These are phyloP conservation scores for Agaricus blazei DNA, from an alignment of 768 basidiomycete genomes.

Conservation along the genomic window DNA sequence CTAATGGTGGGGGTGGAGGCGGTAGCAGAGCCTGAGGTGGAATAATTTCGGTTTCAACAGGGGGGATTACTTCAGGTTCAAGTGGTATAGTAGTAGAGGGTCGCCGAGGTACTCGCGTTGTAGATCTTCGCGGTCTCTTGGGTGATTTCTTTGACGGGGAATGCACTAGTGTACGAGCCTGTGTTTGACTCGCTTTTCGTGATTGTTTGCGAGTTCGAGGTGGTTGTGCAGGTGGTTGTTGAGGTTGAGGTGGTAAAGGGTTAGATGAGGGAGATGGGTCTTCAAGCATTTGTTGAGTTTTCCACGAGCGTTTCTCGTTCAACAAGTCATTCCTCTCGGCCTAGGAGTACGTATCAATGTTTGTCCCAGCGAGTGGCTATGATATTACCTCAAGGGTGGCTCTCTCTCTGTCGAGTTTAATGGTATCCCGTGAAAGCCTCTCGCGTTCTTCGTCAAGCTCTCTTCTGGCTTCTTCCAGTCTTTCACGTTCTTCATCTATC, in stretches of 20 bases:
- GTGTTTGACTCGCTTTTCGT: conserved; percentile 9
- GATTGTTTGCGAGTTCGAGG: conserved; percentile 8
- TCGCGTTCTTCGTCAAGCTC: conserved; percentile 64
- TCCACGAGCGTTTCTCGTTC: conserved; percentile 75
- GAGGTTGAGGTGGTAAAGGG: conserved; percentile 18
- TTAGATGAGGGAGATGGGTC: conserved; percentile 46
- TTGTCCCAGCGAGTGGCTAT: background rate
- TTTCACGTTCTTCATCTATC: conserved; percentile 48
- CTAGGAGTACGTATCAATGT: conserved; percentile 28
- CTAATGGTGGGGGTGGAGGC: conserved; percentile 18
- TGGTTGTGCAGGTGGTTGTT: conserved; percentile 8
- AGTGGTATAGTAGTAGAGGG: conserved; percentile 32
- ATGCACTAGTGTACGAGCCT: background rate
- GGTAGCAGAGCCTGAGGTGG: background rate
- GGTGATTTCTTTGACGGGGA: conserved; percentile 24
- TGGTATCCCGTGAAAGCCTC: conserved; percentile 58
- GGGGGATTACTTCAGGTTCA: conserved; percentile 23
- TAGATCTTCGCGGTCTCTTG: conserved; percentile 18
- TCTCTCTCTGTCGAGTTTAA: conserved; percentile 61
- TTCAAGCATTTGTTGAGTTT: conserved; percentile 55
- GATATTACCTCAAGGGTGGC: conserved; percentile 56
- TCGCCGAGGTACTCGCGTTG: conserved; percentile 37
- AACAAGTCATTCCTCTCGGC: conserved; percentile 53
- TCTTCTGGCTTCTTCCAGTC: conserved; percentile 43
- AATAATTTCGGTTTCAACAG: conserved; percentile 39